phyloP scores from a whole-genome alignment of 495 filamentous ascomycete species.

The Cryomyces minteri region DNA sequence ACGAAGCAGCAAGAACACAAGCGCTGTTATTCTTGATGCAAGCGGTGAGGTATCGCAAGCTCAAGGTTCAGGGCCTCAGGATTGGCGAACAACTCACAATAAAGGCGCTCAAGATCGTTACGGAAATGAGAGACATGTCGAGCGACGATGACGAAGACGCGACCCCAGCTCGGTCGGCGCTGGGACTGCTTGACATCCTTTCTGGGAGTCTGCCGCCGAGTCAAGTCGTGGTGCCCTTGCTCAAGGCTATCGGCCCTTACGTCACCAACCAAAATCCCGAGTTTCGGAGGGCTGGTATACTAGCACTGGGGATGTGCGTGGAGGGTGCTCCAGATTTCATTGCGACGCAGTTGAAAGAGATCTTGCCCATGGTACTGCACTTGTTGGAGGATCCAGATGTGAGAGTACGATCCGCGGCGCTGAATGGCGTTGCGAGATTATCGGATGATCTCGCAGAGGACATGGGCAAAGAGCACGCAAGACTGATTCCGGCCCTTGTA shows the following conservation, averaged over 20 bases:
- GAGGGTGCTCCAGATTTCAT: constrained; percentile 96
- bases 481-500: constrained; percentile 65
- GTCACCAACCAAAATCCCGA: constrained; percentile 52
- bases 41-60: constrained; percentile 72
- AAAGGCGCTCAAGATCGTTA: constrained; percentile 71
- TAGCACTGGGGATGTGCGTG: constrained; percentile 83
- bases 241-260: constrained; percentile 67
- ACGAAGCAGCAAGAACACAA: constrained; percentile 74
- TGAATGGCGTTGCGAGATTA: constrained; percentile 71
- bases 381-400: constrained; percentile 67
- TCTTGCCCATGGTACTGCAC: constrained; percentile 71
- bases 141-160: constrained; percentile 73
- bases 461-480: constrained; percentile 62
- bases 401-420: constrained; percentile 67
- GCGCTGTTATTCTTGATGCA: constrained; percentile 89
- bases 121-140: constrained; percentile 58
- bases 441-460: constrained; percentile 88
- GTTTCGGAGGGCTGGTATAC: constrained; percentile 73
- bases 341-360: constrained; percentile 65
- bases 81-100: constrained; percentile 73
- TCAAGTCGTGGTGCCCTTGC: constrained; percentile 84
- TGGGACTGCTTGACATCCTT: constrained; percentile 77
- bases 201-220: constrained; percentile 74
- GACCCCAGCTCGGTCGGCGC: constrained; percentile 71
- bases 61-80: constrained; percentile 79